These are phyloP conservation scores for Agaricales sp. DNA, from an alignment of 1,284 basidiomycete species.

Conservation along the genomic window DNA sequence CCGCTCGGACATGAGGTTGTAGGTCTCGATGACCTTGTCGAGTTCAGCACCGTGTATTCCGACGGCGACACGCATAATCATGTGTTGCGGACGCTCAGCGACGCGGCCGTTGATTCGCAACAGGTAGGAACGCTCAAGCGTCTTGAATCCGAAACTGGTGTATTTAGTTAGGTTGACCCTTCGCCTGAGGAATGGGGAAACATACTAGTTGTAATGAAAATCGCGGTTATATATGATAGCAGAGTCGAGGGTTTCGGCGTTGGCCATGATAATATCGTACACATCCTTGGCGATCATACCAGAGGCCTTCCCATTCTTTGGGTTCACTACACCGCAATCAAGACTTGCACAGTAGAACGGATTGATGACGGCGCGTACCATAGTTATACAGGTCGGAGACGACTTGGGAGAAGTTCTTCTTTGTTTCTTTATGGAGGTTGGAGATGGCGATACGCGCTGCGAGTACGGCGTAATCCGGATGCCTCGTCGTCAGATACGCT, in stretches of 20 bases:
- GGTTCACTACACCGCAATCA: slow-evolving; percentile 68
- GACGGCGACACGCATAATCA: slow-evolving; percentile 99
- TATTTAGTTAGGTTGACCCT: too few species aligned
- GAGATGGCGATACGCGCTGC: slow-evolving; percentile 98
- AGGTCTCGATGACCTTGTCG: slow-evolving; percentile 86
- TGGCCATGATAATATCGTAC: slow-evolving; percentile 76
- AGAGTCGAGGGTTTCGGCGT: slow-evolving; percentile 82
- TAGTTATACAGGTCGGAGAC: slow-evolving; percentile 88
- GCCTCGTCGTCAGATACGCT: slow-evolving; percentile 93
- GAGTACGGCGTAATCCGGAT: slow-evolving; percentile 97
- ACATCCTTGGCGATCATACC: slow-evolving; percentile 91
- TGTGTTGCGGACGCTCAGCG: slow-evolving; percentile 96
- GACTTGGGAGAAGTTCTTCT: slow-evolving; percentile 92
- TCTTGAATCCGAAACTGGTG: slow-evolving; percentile 95
- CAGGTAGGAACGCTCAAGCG: slow-evolving; percentile 95
- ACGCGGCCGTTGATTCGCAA: slow-evolving; percentile 92
- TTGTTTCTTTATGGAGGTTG: slow-evolving; percentile 99
- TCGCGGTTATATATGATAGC: slow-evolving; percentile 98
- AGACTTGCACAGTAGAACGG: slow-evolving; percentile 4
- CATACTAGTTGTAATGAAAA: slow-evolving; percentile 90
- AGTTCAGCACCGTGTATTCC: slow-evolving; percentile 93
- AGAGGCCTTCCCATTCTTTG: slow-evolving; percentile 83
- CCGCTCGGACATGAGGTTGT: slow-evolving; percentile 91
- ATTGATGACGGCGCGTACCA: slow-evolving; percentile 35
- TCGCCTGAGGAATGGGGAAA: background rate